phyloP scores from a whole-genome alignment of 345 rosid genomes.

The Aquilaria sinensis region DNA sequence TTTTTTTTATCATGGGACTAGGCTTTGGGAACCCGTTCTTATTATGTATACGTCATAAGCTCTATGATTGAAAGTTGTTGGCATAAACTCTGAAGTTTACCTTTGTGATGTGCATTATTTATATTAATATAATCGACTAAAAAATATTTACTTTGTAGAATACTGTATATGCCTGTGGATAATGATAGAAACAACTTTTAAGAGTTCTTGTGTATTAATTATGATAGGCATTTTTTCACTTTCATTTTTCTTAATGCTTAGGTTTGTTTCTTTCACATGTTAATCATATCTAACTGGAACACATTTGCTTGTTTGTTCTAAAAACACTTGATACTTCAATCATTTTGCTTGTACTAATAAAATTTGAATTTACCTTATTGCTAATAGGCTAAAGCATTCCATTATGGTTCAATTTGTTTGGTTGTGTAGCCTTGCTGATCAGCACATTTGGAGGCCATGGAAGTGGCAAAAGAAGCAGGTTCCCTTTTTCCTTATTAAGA shows the following conservation, averaged over 20 bases:
- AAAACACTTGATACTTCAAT: neutral
- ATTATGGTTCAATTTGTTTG: constrained; percentile 68
- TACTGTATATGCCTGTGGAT: too few species aligned
- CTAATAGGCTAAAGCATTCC: constrained; percentile 53
- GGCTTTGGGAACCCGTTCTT: too few species aligned
- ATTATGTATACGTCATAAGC: too few species aligned
- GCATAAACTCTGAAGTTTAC: too few species aligned
- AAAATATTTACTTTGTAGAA: too few species aligned
- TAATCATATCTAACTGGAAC: neutral
- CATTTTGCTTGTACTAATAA: neutral
- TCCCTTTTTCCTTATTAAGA: constrained; percentile 52
- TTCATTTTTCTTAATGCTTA: neutral
- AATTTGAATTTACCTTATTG: neutral
- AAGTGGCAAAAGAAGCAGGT: constrained; percentile 51
- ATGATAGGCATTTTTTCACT: too few species aligned
- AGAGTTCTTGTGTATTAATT: too few species aligned
- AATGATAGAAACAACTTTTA: too few species aligned
- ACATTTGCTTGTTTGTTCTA: neutral
- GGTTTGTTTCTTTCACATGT: neutral
- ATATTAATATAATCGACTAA: too few species aligned
- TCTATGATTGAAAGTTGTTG: too few species aligned
- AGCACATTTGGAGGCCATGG: constrained; percentile 51
- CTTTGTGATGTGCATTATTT: too few species aligned
- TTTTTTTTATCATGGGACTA: too few species aligned
- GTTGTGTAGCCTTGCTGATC: constrained; percentile 62